These are phyloP conservation scores for Fonsecaea pedrosoi DNA, from an alignment of 2,329 filamentous ascomycete species.

Conservation along the genomic window DNA sequence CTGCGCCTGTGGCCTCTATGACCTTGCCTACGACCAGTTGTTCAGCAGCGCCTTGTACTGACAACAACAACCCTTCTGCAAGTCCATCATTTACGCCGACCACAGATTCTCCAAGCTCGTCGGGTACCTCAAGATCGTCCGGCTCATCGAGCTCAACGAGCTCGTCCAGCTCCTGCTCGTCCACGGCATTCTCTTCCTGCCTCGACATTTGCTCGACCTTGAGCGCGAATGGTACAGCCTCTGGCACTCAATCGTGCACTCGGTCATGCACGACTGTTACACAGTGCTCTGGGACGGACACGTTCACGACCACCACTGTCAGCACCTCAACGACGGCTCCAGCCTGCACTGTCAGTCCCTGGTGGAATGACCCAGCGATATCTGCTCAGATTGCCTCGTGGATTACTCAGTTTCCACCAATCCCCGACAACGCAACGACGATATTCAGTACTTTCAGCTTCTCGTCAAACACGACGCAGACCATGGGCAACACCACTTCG, in stretches of 20 bases:
- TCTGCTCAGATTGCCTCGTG: slow-evolving; percentile 11
- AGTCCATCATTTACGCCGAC: not conserved
- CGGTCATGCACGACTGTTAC: slow-evolving; percentile 12
- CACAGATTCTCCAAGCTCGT: not conserved
- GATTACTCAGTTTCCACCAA: slow-evolving; percentile 21
- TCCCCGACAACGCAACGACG: not conserved
- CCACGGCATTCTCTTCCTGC: not conserved
- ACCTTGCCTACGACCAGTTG: slow-evolving; percentile 6
- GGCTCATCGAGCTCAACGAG: too few relatives aligned
- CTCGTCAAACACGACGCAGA: slow-evolving; percentile 6
- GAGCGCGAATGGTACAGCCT: not conserved
- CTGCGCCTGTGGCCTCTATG: slow-evolving; percentile 2
- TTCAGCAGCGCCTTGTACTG: slow-evolving; percentile 11
- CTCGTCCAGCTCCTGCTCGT: slow-evolving; percentile 13
- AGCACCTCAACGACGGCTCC: slow-evolving; percentile 4
- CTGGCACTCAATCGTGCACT: slow-evolving; percentile 1
- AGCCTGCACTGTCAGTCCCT: slow-evolving; percentile 17
- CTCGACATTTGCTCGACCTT: slow-evolving; percentile 1
- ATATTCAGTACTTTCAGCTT: slow-evolving; percentile 3
- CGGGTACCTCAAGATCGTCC: not conserved
- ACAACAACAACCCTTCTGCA: not conserved
- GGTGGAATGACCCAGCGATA: slow-evolving; percentile 20
- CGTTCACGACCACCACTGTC: not conserved
- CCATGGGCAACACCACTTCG: slow-evolving; percentile 2
- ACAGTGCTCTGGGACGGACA: slow-evolving; percentile 11